Base-by-base conservation (phyloP, 352 stramenopile genomes). In the Chrysophaeum taylorii region DNA sequence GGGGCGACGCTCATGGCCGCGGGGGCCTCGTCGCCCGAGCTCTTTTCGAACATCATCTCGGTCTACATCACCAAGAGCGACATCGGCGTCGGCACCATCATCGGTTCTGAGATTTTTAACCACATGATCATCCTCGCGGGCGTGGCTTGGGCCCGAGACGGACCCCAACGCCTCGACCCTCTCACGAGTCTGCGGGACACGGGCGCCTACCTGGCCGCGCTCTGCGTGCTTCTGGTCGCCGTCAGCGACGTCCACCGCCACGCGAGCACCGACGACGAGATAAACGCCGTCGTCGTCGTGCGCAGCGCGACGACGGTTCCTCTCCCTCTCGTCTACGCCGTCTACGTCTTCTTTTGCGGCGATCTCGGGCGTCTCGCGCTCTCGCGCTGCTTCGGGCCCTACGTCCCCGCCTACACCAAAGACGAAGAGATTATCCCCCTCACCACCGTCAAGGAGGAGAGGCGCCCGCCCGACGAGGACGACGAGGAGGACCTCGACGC, bases 51-150 rank as follows among this genome's bases (percentile, higher is more conserved):
- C 42, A 37, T 72, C 27, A 71, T 73, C 36, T 50, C 42, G 7
- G 45, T 73, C 2, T 72, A 27, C 0, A 60, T 73, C 21, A 52
- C 69, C 57, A 70, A 72, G 64, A 48, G 29, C 39, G 61, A 73
- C 60, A n/a, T 73, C 33, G 62, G 62, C 39, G 69, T 88, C 31
- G 84, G 82, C 25, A 89, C 79, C 23, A 85, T 87, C 64, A 76
- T 88, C 0, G 82, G 82, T 18, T 79, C 66, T 0, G 82, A 85
- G 52, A 85, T 90, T 63, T 89, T 89, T 71, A 90, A 90, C 69
- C 80, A 86, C 41, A 69, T 90, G 2, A 79, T 87, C 37, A 88
- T 88, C 73, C 81, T 82, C 68, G 82, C 82, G 16, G 72, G 52
- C 4, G 63, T 45, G 12, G 9, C 12, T 21, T 12, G 12, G 39